Conservation (phyloP, 192 early-diverging fungal genomes). For the Coemansia sp. region DNA sequence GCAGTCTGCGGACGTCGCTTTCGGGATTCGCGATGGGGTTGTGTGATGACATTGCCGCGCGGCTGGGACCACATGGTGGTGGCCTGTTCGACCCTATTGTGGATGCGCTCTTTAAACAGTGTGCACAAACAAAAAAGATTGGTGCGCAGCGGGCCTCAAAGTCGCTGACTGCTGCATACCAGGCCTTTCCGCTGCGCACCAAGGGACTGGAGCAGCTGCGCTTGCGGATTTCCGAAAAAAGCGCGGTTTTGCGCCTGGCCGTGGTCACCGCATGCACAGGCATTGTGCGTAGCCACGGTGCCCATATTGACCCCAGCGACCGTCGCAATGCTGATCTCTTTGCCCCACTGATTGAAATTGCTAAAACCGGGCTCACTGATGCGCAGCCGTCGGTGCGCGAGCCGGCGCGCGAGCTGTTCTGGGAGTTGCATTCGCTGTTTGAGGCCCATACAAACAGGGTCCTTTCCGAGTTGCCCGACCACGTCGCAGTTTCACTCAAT, state of each 20-base stretch:
- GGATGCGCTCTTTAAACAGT: conserved; percentile 37
- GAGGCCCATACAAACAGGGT: conserved; percentile 16
- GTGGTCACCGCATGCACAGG: conserved; percentile 27
- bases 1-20: conserved; percentile 45
- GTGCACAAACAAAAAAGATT: conserved; percentile 46
- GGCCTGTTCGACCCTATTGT: conserved; percentile 26
- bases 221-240: conserved; percentile 38
- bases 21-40: conserved; percentile 33
- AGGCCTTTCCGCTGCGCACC: conserved; percentile 32
- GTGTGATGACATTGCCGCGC: conserved; percentile 43
- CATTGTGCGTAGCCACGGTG: conserved; percentile 26
- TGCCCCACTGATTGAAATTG: conserved; percentile 8
- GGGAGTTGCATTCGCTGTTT: conserved; percentile 32
- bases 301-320: conserved; percentile 17
- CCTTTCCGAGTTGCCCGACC: conserved; percentile 15
- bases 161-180: conserved; percentile 29
- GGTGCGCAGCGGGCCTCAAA: conserved; percentile 40
- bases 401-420: conserved; percentile 40
- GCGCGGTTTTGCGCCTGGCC: conserved; percentile 29
- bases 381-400: conserved; percentile 43
- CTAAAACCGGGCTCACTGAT: conserved; percentile 22
- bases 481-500: conserved; percentile 12
- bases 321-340: conserved; percentile 28
- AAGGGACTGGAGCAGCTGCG: conserved; percentile 32
- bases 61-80: conserved; percentile 38